Base-by-base conservation (phyloP, 2,329 filamentous ascomycete species). In the Aspergillus tamarii region DNA sequence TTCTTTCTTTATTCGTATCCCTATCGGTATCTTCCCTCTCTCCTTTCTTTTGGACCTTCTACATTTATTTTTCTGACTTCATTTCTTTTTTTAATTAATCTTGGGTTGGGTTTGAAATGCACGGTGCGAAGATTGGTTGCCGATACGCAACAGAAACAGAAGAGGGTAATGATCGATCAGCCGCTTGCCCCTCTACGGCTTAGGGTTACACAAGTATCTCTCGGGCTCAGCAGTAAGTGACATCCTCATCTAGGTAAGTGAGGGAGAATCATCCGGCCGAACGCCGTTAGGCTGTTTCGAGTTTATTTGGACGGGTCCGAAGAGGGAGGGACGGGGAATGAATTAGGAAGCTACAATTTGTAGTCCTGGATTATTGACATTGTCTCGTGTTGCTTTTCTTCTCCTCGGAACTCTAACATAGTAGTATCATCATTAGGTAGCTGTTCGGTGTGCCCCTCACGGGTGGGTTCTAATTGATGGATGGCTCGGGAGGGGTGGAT, bases 211-310 rank as follows among this genome's bases (percentile, higher is more conserved):
- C 70, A 55, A 62, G 59, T 55, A 60, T 62, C 60, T 57, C 34
- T 23, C 28, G 57, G 14, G 23, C 43, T 46, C 56, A 52, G 30
- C 50, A 59, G 21, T 45, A 53, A 59, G 7, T 48, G 54, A 32
- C 36, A 43, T 43, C 34, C 52, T 34, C 39, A 28, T 41, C 12
- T 30, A 59, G 39, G 21, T n/a, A 7, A 43, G 23, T 45, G 46
- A 56, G 53, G 63, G 59, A 59, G 61, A 64, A 66, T 65, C 61
- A 66, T 61, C 62, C 65, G 60, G 68, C 67, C 68, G 66, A 69
- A 65, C 67, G 67, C 74, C 72, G 74, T 78, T 78, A 77, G 76
- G 67, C 65, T 76, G 77, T 78, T 78, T 78, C 76, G 73, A 74
- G 74, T 78, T 77, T 73, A 77, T 77, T 76, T 72, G 66, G 65